Evolutionary conservation across 345 rosid genomes (phyloP).

Genomic region (Populus euphratica): DNA sequence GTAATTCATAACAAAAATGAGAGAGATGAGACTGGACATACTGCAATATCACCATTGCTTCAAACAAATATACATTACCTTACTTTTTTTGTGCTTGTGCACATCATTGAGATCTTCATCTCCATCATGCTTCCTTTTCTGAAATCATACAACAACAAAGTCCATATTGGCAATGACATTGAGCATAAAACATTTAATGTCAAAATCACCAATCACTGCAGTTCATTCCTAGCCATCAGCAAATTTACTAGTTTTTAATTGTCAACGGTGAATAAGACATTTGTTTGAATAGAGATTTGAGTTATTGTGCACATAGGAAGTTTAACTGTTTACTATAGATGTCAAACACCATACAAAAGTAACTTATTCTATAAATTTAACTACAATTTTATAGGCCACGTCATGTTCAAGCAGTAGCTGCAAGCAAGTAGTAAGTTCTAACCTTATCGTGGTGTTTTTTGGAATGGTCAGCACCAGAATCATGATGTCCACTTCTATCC

Average conservation of each 20-base stretch:
- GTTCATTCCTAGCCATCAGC: background rate
- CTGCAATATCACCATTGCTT: background rate
- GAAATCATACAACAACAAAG: conserved; percentile 28
- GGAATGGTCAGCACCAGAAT: conserved; percentile 69
- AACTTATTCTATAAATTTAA: background rate
- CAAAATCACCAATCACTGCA: background rate
- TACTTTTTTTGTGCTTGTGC: conserved; percentile 86
- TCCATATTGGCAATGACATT: background rate
- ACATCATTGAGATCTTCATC: conserved; percentile 82
- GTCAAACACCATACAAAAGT: background rate
- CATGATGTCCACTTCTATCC: conserved; percentile 75
- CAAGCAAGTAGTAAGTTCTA: conserved; percentile 8
- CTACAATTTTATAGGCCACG: background rate
- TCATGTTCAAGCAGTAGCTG: background rate
- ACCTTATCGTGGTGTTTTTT: conserved; percentile 93
- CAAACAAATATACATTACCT: conserved; percentile 50
- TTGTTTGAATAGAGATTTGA: background rate
- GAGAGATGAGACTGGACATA: background rate
- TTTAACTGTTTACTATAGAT: background rate
- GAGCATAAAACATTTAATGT: background rate
- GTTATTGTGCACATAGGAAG: background rate
- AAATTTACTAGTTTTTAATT: background rate
- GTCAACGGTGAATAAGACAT: background rate
- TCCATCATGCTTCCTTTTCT: conserved; percentile 97
- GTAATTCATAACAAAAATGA: conserved; percentile 1